Conservation (phyloP, 495 filamentous ascomycete genomes). For the Penicillium flavigenum region DNA sequence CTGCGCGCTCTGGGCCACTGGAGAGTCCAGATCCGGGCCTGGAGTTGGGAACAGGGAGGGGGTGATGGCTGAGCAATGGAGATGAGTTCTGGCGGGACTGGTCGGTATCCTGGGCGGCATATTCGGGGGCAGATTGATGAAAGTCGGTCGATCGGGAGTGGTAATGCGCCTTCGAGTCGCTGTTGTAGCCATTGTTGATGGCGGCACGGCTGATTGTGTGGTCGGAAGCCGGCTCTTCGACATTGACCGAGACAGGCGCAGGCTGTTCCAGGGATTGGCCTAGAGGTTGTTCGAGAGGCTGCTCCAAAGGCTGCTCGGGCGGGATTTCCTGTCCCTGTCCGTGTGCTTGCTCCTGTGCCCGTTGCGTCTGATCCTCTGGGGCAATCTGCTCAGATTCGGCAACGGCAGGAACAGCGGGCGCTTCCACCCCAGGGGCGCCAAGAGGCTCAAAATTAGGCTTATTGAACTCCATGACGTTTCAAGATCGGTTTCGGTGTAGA, state of each 20-base stretch:
- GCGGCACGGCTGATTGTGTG: slow-evolving; percentile 28
- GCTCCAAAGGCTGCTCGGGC: slow-evolving; percentile 24
- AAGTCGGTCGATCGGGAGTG: slow-evolving; percentile 46
- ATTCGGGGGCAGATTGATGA: slow-evolving; percentile 42
- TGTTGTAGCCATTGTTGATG: slow-evolving; percentile 42
- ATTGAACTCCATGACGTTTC: slow-evolving; percentile 30
- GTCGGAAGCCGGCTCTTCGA: slow-evolving; percentile 38
- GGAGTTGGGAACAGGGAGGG: slow-evolving; percentile 44
- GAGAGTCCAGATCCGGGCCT: slow-evolving; percentile 53
- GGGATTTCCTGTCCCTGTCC: slow-evolving; percentile 10
- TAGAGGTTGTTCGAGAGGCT: slow-evolving; percentile 6
- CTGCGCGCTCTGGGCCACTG: slow-evolving; percentile 41
- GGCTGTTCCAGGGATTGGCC: slow-evolving; percentile 19
- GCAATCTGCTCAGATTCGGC: slow-evolving; percentile 31
- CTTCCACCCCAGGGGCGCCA: slow-evolving; percentile 28
- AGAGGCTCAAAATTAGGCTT: slow-evolving; percentile 26
- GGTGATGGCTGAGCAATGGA: slow-evolving; percentile 43
- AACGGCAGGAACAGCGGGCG: slow-evolving; percentile 18
- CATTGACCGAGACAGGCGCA: slow-evolving; percentile 27
- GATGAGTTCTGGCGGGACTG: slow-evolving; percentile 39
- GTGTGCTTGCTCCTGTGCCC: slow-evolving; percentile 12
- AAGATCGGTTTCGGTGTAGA: not conserved
- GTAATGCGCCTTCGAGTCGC: slow-evolving; percentile 47
- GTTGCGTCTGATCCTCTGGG: slow-evolving; percentile 26
- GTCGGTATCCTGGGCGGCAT: slow-evolving; percentile 44